These are phyloP conservation scores for Colletotrichum eremochloae DNA, from an alignment of 2,329 filamentous ascomycete genomes.

Conservation along the genomic window DNA sequence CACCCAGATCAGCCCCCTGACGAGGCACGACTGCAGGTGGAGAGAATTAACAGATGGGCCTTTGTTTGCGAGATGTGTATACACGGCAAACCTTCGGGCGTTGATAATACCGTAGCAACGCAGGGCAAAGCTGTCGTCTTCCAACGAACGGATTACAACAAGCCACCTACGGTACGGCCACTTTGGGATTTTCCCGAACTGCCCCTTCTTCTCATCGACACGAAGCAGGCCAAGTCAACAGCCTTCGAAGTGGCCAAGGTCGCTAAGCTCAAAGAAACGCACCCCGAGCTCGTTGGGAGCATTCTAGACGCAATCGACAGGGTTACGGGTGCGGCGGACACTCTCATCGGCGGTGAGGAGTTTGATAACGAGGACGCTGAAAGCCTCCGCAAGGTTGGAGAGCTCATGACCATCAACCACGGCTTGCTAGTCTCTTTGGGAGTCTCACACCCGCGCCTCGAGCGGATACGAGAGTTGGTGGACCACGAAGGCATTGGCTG, in stretches of 20 bases:
- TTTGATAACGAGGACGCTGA: constrained; percentile 76
- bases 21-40: constrained; percentile 90
- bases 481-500: constrained; percentile 92
- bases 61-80: constrained; percentile 98
- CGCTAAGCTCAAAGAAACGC: constrained; percentile 74
- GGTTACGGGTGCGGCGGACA: constrained; percentile 69
- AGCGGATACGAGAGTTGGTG: constrained; percentile 90
- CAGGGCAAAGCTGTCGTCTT: constrained; percentile 96
- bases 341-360: constrained; percentile 68
- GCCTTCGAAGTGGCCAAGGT: constrained; percentile 90
- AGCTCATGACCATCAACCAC: constrained; percentile 94
- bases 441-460: constrained; percentile 93
- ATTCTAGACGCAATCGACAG: constrained; percentile 90
- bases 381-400: constrained; percentile 80
- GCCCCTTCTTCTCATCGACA: constrained; percentile 90
- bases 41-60: constrained; percentile 97
- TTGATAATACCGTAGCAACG: constrained; percentile 96
- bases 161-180: constrained; percentile 81
- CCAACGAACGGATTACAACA: constrained; percentile 81
- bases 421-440: constrained; percentile 91
- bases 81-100: constrained; percentile 94
- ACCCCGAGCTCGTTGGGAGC: constrained; percentile 82
- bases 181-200: constrained; percentile 92
- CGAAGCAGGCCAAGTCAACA: constrained; percentile 88
- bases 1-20: constrained; percentile 90